Evolutionary conservation across 805 yeast species (phyloP).

Genomic region (Starmerella stigmatis): DNA sequence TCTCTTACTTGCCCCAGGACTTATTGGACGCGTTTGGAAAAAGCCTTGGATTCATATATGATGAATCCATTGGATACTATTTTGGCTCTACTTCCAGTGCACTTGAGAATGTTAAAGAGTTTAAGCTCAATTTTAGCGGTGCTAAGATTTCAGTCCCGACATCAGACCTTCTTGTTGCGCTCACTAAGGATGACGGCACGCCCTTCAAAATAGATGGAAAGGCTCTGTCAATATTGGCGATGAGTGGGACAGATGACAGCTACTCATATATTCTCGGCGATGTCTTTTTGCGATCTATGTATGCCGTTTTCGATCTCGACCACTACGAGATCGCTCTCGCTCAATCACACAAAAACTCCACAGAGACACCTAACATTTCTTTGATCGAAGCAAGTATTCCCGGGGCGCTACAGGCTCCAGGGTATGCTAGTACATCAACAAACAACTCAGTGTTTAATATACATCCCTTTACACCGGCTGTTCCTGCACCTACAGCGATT

Average conservation of each 20-base stretch:
- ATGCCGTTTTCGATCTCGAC: constrained; percentile 60
- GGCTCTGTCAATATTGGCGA: constrained; percentile 22
- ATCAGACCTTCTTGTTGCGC: constrained; percentile 11
- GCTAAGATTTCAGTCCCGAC: constrained; percentile 23
- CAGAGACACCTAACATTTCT: constrained; percentile 6
- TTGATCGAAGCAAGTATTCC: constrained; percentile 18
- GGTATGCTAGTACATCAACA: constrained; percentile 14
- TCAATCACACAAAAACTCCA: constrained; percentile 32
- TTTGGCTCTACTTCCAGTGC: constrained; percentile 26
- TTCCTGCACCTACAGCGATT: constrained; percentile 5
- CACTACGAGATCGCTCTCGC: constrained; percentile 49
- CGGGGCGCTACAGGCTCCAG: constrained; percentile 16
- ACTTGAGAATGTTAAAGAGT: constrained; percentile 32
- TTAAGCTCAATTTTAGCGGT: constrained; percentile 25
- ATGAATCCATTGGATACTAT: constrained; percentile 31
- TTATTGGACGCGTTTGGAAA: constrained; percentile 26
- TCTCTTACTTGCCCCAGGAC: constrained; percentile 39
- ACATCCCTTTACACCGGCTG: constrained; percentile 7
- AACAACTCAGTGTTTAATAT: constrained; percentile 10
- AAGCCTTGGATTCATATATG: constrained; percentile 35
- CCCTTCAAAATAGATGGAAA: constrained; percentile 31
- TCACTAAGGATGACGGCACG: constrained; percentile 13
- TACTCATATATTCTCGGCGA: constrained; percentile 48
- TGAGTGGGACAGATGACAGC: constrained; percentile 27
- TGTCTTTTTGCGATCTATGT: constrained; percentile 53